Evolutionary conservation across 2,329 filamentous ascomycete genomes (phyloP).

Genomic region (Drechslerella coelobrocha): DNA sequence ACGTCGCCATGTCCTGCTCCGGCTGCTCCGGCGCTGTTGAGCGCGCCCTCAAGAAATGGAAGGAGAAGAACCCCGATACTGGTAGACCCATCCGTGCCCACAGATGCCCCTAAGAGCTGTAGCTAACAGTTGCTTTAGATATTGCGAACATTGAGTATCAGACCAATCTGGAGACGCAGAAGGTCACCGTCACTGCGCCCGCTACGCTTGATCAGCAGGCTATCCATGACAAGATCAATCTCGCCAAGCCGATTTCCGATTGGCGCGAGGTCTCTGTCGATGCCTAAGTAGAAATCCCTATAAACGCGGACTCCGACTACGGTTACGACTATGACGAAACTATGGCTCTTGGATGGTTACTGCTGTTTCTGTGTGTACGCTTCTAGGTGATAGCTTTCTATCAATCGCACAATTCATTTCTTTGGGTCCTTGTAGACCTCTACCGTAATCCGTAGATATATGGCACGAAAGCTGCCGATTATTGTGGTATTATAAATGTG

Average conservation of each 20-base stretch:
- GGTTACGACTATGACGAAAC: too few relatives aligned
- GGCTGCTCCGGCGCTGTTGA: conserved; percentile 96
- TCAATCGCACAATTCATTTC: too few relatives aligned
- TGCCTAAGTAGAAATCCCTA: not conserved
- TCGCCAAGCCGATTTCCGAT: conserved; percentile 27
- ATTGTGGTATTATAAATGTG: too few relatives aligned
- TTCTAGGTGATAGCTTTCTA: too few relatives aligned
- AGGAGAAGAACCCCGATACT: conserved; percentile 68
- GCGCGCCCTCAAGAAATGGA: conserved; percentile 85
- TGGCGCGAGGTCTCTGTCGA: conserved; percentile 7
- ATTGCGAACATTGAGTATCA: conserved; percentile 67
- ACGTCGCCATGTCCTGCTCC: conserved; percentile 90
- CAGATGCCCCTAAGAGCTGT: not conserved
- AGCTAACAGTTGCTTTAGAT: conserved; percentile 4
- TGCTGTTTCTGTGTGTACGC: too few relatives aligned
- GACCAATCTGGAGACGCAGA: conserved; percentile 85
- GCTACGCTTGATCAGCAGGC: conserved; percentile 25
- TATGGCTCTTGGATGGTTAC: too few relatives aligned
- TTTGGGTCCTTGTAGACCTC: too few relatives aligned
- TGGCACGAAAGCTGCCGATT: too few relatives aligned
- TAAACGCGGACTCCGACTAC: not conserved
- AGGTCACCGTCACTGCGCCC: conserved; percentile 76
- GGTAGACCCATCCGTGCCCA: conserved; percentile 49
- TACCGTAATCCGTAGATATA: too few relatives aligned
- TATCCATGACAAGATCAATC: conserved; percentile 49